phyloP scores from a whole-genome alignment of 2,329 filamentous ascomycete species.

The Elsinoe necatrix region DNA sequence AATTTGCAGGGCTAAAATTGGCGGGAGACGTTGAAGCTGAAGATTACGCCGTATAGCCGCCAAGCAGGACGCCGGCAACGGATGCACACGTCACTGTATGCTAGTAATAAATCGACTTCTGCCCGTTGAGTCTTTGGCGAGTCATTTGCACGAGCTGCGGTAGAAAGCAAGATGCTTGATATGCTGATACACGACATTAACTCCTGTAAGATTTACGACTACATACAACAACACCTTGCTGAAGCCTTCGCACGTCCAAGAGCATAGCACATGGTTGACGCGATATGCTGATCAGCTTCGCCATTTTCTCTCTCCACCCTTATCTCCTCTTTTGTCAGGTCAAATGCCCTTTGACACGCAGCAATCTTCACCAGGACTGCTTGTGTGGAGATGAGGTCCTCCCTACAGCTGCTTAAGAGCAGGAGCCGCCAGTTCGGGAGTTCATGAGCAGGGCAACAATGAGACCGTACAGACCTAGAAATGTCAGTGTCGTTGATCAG shows the following conservation, averaged over 20 bases:
- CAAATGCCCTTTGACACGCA: background rate
- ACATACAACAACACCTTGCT: slow-evolving; percentile 8
- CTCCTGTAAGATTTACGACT: slow-evolving; percentile 11
- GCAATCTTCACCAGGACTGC: slow-evolving; percentile 12
- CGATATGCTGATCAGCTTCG: background rate
- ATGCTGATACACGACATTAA: slow-evolving; percentile 10
- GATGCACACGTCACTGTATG: background rate
- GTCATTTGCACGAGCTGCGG: background rate
- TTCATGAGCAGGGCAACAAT: slow-evolving; percentile 99
- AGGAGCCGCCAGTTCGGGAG: slow-evolving; percentile 66
- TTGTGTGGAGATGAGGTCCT: slow-evolving; percentile 16
- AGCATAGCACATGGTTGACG: background rate
- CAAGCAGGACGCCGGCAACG: background rate
- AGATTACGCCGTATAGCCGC: background rate
- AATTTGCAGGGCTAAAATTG: background rate
- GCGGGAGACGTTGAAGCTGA: background rate
- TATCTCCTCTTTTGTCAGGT: background rate
- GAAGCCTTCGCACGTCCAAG: background rate
- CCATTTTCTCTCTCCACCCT: background rate
- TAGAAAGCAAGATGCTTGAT: background rate
- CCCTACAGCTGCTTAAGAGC: slow-evolving; percentile 45
- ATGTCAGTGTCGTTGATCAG: slow-evolving; percentile 6
- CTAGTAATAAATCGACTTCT: background rate
- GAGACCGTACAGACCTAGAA: slow-evolving; percentile 87
- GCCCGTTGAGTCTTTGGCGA: background rate